A percentile compares a stretch with the other conserved stretches of the same genome.
These are phyloP conservation scores for Dysphania ambrosioides DNA, from an alignment of 148 eudicot species.

Conservation along the genomic window DNA sequence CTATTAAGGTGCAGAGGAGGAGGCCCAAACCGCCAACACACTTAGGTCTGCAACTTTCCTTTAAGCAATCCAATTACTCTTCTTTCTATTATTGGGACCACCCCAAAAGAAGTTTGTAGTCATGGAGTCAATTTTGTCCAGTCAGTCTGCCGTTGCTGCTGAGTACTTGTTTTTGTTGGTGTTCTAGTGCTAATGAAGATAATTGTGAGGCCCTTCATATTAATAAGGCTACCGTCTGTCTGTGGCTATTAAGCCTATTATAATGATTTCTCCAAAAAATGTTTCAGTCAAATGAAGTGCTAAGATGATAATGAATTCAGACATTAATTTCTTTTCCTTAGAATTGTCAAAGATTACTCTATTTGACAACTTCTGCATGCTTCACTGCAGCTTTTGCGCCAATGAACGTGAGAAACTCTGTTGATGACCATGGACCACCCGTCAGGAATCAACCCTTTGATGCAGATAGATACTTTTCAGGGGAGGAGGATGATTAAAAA, in stretches of 20 bases:
- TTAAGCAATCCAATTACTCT: too few species aligned
- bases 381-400: slow-evolving; percentile 90
- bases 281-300: not conserved
- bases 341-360: not conserved
- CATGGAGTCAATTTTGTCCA: too few species aligned
- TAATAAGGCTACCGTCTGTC: not conserved
- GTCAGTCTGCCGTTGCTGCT: too few species aligned
- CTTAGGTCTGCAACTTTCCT: too few species aligned
- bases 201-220: too few species aligned
- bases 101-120: too few species aligned
- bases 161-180: too few species aligned
- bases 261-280: too few species aligned
- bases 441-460: slow-evolving; percentile 59
- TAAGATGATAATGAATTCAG: not conserved
- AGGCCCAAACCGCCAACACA: too few species aligned
- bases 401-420: slow-evolving; percentile 48
- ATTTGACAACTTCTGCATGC: slow-evolving; percentile 13
- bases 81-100: too few species aligned
- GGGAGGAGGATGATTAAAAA: slow-evolving; percentile 38
- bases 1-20: too few species aligned
- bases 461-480: slow-evolving; percentile 52
- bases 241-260: not conserved
- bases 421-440: slow-evolving; percentile 32
- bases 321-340: not conserved
- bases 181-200: too few species aligned